phyloP scores from a whole-genome alignment of 257 asterid species.

The Agastache rugosa region DNA sequence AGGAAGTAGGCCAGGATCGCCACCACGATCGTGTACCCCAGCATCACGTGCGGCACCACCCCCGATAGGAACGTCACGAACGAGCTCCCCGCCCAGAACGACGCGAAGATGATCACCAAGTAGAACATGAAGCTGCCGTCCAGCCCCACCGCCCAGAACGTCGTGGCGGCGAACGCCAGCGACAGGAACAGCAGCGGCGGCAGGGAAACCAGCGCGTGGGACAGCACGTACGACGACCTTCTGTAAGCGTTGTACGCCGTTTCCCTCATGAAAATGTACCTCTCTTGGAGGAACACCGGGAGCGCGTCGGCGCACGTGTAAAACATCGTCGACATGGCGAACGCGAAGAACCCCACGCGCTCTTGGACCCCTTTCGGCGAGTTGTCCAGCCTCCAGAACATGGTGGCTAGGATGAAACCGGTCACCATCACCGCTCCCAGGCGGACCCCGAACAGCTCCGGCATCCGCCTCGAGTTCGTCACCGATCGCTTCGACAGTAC shows the following conservation, averaged over 20 bases:
- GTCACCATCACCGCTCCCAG: conserved; percentile 63
- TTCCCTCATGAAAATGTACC: conserved; percentile 81
- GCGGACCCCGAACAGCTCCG: conserved; percentile 68
- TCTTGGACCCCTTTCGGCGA: conserved; percentile 77
- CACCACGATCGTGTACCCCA: conserved; percentile 77
- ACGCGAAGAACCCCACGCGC: conserved; percentile 76
- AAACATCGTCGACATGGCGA: conserved; percentile 80
- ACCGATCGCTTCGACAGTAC: conserved; percentile 62
- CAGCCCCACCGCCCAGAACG: conserved; percentile 79
- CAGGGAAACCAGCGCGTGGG: conserved; percentile 63
- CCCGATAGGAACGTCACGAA: conserved; percentile 81
- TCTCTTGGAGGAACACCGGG: conserved; percentile 72
- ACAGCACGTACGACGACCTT: conserved; percentile 67
- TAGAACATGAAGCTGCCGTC: conserved; percentile 75
- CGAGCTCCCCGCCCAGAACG: conserved; percentile 87
- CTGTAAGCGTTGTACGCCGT: conserved; percentile 76
- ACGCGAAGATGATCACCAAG: conserved; percentile 57
- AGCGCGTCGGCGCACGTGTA: conserved; percentile 85
- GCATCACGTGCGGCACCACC: conserved; percentile 79
- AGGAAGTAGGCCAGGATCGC: conserved; percentile 75
- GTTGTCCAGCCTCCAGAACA: conserved; percentile 69
- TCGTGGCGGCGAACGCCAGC: conserved; percentile 59
- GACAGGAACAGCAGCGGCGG: conserved; percentile 64
- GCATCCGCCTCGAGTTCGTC: conserved; percentile 67
- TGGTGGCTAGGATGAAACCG: conserved; percentile 73